Base-by-base conservation (phyloP, 805 yeast species). In the Schwanniomyces sp. region DNA sequence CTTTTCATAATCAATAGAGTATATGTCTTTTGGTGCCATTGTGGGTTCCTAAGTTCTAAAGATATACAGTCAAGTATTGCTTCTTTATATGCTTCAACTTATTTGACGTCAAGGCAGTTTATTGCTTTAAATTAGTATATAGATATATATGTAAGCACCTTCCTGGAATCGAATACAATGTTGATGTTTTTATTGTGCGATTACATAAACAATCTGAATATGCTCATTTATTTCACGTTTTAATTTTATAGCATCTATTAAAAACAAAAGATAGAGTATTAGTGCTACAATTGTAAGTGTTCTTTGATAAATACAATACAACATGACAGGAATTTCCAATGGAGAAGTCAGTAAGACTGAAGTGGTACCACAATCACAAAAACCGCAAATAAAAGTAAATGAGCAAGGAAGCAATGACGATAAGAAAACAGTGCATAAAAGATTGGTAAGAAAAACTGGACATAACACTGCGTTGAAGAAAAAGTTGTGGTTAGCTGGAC, bases 401-500 rank as follows among this genome's bases (percentile, higher is more conserved):
- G 28, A 25, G 43, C 16, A 52, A 58, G 11, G 10, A 4, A 16
- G 7, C 40, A 54, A 56, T 32, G 55, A 58, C 3, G 60, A 55
- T 21, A 43, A 46, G 7, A 37, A 46, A 18, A 24, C 27, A 21
- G 46, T 46, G 9, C 45, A 21, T 2, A 63, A 55, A 50, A 66
- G 62, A 47, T 56, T 73, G 41, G 67, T 71, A 7, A 62, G 62
- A 50, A 69, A 64, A 43, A 54, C 55, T 11, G 41, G 49, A 4
- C 59, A 51, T 3, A 48, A 70, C 25, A 65, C 67, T 44, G 78
- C 79, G 18, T 49, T 76, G 42, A 75, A 76, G 56, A 75, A 76
- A 52, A 61, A 69, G 43, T 49, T 70, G 12, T 84, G 90, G 90
- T 52, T 82, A 8, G 75, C 64, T 3, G 88, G 89, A 12, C 89